Conservation (phyloP, 1,284 basidiomycete species). For the Coniophora puteana region DNA sequence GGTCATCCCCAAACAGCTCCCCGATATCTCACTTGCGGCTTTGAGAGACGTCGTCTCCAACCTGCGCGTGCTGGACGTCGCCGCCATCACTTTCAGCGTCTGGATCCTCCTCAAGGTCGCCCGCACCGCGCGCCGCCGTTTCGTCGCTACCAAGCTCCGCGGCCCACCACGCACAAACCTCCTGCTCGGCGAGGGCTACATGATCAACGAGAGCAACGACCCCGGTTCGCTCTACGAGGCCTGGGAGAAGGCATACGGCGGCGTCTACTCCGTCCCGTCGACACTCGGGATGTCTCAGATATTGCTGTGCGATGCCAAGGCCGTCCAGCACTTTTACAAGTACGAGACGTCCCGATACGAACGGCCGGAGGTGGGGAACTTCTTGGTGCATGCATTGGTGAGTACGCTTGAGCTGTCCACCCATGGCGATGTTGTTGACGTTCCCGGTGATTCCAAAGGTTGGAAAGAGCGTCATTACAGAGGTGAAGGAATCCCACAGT, state of each 20-base stretch:
- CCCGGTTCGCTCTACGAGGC: constrained; percentile 28
- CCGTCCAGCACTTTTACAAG: constrained; percentile 45
- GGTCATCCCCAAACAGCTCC: too few relatives aligned
- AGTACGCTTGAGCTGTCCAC: constrained; percentile 11
- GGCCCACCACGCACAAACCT: too few relatives aligned
- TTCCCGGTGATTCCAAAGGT: not conserved
- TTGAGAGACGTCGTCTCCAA: too few relatives aligned
- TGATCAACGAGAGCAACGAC: constrained; percentile 25
- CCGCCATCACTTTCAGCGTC: not conserved
- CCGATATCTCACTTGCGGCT: too few relatives aligned
- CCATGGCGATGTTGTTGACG: not conserved
- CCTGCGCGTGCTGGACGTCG: not conserved
- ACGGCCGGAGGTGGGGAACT: constrained; percentile 31
- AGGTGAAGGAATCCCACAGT: not conserved
- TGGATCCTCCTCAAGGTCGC: not conserved
- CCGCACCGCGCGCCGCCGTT: not conserved
- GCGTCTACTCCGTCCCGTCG: constrained; percentile 39
- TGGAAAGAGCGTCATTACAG: not conserved
- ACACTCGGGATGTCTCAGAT: constrained; percentile 36
- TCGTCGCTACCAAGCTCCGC: constrained; percentile 18
- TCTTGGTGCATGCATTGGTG: constrained; percentile 44
- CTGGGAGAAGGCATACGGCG: constrained; percentile 41
- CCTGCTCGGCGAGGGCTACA: constrained; percentile 32
- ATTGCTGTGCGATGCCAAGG: constrained; percentile 48
- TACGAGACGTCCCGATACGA: constrained; percentile 45